Conservation (phyloP, 1,284 basidiomycete species). For the Tetrapyrgos nigripes region DNA sequence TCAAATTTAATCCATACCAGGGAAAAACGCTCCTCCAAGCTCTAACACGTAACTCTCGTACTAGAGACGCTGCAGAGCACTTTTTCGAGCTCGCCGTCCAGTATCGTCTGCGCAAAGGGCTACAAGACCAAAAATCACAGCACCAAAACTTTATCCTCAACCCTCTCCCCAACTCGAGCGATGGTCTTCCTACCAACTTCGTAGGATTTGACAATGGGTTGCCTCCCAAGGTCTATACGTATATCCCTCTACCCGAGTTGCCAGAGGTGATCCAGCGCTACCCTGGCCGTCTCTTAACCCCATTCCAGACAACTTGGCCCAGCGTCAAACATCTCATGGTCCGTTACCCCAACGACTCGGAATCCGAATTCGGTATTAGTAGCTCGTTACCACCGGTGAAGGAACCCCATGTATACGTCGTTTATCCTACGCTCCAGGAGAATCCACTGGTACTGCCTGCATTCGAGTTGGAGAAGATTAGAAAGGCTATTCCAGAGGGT, state of each 20-base stretch:
- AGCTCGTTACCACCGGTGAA: background rate
- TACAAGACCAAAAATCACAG: background rate
- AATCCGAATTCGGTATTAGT: background rate
- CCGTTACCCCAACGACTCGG: background rate
- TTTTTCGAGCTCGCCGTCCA: background rate
- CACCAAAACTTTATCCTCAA: background rate
- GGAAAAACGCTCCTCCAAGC: background rate
- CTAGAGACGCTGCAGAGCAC: background rate
- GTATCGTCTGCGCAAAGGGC: background rate
- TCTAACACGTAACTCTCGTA: background rate
- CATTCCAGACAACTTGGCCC: background rate
- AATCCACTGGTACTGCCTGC: background rate
- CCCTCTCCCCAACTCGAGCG: background rate
- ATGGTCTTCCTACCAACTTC: background rate
- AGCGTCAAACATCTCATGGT: background rate
- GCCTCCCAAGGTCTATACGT: background rate
- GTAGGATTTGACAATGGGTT: background rate
- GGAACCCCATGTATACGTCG: background rate
- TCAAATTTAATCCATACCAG: background rate
- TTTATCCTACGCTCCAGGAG: background rate
- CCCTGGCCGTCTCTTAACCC: background rate
- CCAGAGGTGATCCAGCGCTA: background rate
- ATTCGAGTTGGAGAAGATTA: background rate
- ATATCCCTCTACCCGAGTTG: background rate
- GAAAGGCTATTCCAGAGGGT: background rate